Conservation (phyloP, 2,329 filamentous ascomycete genomes). For the Rosellinia necatrix region DNA sequence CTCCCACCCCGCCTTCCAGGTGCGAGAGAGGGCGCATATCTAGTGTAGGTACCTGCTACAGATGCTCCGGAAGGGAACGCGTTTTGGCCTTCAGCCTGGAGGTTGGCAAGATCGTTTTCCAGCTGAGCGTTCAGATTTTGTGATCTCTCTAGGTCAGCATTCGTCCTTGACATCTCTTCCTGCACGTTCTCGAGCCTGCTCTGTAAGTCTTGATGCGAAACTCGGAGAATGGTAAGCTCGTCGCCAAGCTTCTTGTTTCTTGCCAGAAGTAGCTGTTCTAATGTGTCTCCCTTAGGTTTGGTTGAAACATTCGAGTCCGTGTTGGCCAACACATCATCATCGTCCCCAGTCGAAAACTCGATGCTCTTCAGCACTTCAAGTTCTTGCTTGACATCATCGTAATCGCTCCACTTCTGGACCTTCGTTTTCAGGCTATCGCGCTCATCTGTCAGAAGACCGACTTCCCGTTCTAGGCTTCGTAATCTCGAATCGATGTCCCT, state of each 20-base stretch:
- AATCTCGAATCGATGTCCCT: conserved; percentile 76
- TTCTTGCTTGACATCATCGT: conserved; percentile 95
- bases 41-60: conserved; percentile 88
- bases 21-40: conserved; percentile 68
- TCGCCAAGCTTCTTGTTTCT: conserved; percentile 97
- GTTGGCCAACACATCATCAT: conserved; percentile 65
- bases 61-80: conserved; percentile 88
- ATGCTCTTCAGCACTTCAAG: conserved; percentile 97
- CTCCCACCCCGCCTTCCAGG: conserved; percentile 68
- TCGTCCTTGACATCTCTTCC: conserved; percentile 80
- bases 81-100: conserved; percentile 85
- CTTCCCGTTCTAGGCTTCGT: conserved; percentile 79
- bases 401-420: conserved; percentile 88
- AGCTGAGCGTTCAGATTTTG: conserved; percentile 85
- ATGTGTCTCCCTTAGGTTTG: conserved; percentile 73
- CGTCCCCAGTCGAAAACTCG: conserved; percentile 90
- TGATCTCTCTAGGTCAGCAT: conserved; percentile 83
- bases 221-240: conserved; percentile 87
- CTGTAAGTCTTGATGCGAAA: conserved; percentile 93
- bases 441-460: conserved; percentile 75
- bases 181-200: conserved; percentile 78
- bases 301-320: conserved; percentile 53
- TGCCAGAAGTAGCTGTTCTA: conserved; percentile 88
- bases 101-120: conserved; percentile 85
- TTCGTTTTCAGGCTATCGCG: conserved; percentile 79